These are phyloP conservation scores for Camellia japonica DNA, from an alignment of 148 eudicot genomes.

Conservation along the genomic window DNA sequence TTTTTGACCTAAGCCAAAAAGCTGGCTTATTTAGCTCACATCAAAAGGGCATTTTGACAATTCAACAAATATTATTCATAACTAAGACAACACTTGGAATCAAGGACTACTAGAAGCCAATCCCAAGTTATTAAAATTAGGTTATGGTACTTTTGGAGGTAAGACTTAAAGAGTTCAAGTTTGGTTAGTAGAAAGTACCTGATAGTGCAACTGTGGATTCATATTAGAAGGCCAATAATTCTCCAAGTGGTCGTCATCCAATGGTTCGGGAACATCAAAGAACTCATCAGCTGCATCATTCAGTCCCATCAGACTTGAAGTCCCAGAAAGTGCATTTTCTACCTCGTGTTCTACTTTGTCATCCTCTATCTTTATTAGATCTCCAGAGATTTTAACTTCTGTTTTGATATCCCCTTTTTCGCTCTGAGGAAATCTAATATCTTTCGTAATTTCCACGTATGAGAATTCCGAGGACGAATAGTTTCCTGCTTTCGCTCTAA, in stretches of 20 bases:
- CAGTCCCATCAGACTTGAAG: constrained; percentile 44
- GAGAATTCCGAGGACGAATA: constrained; percentile 28
- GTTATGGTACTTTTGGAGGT: background rate
- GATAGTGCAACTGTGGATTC: constrained; percentile 31
- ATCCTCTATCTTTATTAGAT: constrained; percentile 21
- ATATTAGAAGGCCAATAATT: constrained; percentile 40
- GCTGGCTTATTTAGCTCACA: no score
- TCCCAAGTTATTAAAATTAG: background rate
- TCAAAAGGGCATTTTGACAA: no score
- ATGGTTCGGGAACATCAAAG: constrained; percentile 68
- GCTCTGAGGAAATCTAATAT: constrained; percentile 24
- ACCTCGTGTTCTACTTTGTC: constrained; percentile 26
- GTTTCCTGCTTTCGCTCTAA: constrained; percentile 47
- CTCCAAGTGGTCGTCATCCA: constrained; percentile 29
- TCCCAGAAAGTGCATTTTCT: constrained; percentile 24
- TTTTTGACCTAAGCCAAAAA: no score
- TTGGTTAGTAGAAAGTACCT: constrained; percentile 29
- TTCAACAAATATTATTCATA: background rate
- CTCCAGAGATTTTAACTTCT: constrained; percentile 22
- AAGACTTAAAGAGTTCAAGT: constrained; percentile 18
- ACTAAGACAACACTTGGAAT: background rate
- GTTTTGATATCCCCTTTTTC: constrained; percentile 27
- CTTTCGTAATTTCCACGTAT: constrained; percentile 28
- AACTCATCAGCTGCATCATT: constrained; percentile 67
- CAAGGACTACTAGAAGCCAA: constrained; percentile 9